phyloP scores from a whole-genome alignment of 1,139 yeast species.

The Geotrichum klebahnii region DNA sequence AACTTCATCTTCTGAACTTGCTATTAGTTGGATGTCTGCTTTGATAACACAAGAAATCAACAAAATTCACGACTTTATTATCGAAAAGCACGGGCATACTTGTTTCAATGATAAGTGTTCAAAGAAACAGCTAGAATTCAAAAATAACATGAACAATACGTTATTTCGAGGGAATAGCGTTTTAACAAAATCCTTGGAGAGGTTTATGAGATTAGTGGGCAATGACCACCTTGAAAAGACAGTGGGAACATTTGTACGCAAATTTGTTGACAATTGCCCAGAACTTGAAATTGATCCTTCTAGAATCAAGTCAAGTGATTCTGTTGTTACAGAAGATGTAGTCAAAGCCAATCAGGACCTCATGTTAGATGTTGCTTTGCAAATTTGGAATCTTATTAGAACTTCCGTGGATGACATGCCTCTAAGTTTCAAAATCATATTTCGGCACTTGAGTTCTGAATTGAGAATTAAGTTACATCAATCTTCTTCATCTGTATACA shows the following conservation, averaged over 20 bases:
- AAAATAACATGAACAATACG: slow-evolving; percentile 49
- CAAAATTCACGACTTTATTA: slow-evolving; percentile 7
- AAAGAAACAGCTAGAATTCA: slow-evolving; percentile 9
- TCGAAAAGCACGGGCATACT: slow-evolving; percentile 11
- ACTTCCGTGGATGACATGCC: slow-evolving; percentile 76
- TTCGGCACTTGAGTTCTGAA: slow-evolving; percentile 32
- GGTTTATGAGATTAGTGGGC: slow-evolving; percentile 72
- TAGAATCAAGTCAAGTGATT: slow-evolving; percentile 33
- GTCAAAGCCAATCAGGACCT: slow-evolving; percentile 52
- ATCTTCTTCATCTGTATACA: slow-evolving; percentile 16
- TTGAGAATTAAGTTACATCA: slow-evolving; percentile 16
- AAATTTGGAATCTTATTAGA: slow-evolving; percentile 69
- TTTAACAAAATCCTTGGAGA: slow-evolving; percentile 74
- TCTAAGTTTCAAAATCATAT: slow-evolving; percentile 51
- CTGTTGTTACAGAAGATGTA: slow-evolving; percentile 36
- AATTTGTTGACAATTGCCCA: slow-evolving; percentile 48
- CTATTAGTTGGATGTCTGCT: slow-evolving; percentile 19
- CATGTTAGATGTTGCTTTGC: slow-evolving; percentile 54
- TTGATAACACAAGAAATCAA: slow-evolving; percentile 20
- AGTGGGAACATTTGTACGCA: slow-evolving; percentile 62
- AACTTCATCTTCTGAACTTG: background rate
- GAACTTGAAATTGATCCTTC: slow-evolving; percentile 75
- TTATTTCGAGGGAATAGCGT: slow-evolving; percentile 82
- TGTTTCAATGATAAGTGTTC: slow-evolving; percentile 5
- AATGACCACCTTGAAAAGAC: slow-evolving; percentile 71